Base-by-base conservation (phyloP, 2,329 filamentous ascomycete species). In the Tolypocladium paradoxum region DNA sequence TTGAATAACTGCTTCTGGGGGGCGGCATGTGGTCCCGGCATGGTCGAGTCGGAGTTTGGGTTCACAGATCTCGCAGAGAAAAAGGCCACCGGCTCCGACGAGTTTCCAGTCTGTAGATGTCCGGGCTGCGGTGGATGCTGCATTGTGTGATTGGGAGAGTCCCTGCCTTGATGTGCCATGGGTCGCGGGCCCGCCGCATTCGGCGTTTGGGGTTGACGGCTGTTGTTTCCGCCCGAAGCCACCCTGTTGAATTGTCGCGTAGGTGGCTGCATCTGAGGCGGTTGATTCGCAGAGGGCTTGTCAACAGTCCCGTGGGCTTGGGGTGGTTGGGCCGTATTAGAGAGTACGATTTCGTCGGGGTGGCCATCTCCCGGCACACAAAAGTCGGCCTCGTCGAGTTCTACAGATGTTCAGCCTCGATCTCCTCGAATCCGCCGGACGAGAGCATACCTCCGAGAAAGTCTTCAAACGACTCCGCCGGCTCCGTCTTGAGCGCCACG, bases 341-440 rank as follows among this genome's bases (percentile, higher is more conserved):
- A 70, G 14, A 91, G 68, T 33, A 78, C 70, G n/a, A 92, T 76
- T 64, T 92, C 88, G 65, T 93, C 88, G 4, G 87, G 87, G 62
- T 90, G 84, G 22, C 79, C 84, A 31, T 85, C 81, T 57, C 87
- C 78, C 11, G 77, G 72, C 8, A 87, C 84, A 49, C 79, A 83
- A 63, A 91, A 90, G 65, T 90, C 87, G 50, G 81, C 84, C 68
- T 89, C 85, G 61, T 90, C 87, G 64, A 90, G 85, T 55, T 89
- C 82, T 76, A 77, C 70, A 65, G 52, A 60, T 57, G 57, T 65
- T 70, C 62, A 70, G 65, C 61, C 59, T 69, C 62, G 55, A 68
- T 62, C 57, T 69, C 66, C 53, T 69, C 65, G 66, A 65, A 64
- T n/a, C 60, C 59, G 56, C 68, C 60, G 45, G 64, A 70, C 57